These are phyloP conservation scores for Fusarium sp. DNA, from an alignment of 2,329 filamentous ascomycete genomes.

Conservation along the genomic window DNA sequence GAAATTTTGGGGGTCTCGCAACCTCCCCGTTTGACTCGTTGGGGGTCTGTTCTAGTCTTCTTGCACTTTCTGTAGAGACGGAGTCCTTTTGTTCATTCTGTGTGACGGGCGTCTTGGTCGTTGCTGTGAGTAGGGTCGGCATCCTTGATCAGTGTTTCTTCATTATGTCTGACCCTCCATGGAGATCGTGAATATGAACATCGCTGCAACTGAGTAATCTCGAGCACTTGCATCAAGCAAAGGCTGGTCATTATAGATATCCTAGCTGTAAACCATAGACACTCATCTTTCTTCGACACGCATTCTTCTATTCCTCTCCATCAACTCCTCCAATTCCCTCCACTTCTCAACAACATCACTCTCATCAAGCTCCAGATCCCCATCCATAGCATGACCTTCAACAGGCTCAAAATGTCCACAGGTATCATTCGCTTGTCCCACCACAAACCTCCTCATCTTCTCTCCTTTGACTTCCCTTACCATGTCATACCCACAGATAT, in stretches of 20 bases:
- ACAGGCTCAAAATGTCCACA: background rate
- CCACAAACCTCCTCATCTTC: conserved; percentile 7
- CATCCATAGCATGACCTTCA: background rate
- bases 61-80: too few relatives aligned
- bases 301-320: background rate
- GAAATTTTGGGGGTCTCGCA: background rate
- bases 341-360: background rate
- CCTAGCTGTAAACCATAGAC: too few relatives aligned
- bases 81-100: too few relatives aligned
- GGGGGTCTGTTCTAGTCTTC: too few relatives aligned
- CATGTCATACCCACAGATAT: background rate
- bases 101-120: accelerated
- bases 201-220: accelerated
- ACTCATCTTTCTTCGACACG: too few relatives aligned
- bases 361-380: conserved; percentile 1
- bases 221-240: too few relatives aligned
- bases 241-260: too few relatives aligned
- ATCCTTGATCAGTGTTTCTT: accelerated
- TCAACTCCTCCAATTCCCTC: background rate
- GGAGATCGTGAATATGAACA: accelerated
- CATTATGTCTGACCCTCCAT: accelerated
- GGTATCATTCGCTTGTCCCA: background rate
- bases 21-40: too few relatives aligned
- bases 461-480: background rate
- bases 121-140: too few relatives aligned